phyloP scores from a whole-genome alignment of 371 early-diverging fungal genomes.

The Mortierella sp. region DNA sequence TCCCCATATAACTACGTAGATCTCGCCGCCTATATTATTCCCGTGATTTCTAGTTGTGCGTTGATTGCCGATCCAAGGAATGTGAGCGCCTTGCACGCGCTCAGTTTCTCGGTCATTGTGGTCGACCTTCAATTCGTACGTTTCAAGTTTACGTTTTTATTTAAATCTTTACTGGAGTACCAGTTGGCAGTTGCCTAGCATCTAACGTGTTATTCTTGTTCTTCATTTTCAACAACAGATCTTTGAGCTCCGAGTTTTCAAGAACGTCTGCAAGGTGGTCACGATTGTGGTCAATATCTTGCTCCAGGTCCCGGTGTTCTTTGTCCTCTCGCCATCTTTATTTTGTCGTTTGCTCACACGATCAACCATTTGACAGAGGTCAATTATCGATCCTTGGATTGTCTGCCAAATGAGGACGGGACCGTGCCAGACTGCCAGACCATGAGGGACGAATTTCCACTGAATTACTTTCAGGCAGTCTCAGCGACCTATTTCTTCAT shows the following conservation, averaged over 20 bases:
- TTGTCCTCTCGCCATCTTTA: slow-evolving; percentile 5
- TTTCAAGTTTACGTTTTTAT: slow-evolving; percentile 1
- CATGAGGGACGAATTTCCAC: background rate
- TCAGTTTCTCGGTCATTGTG: slow-evolving; percentile 1
- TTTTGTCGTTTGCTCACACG: slow-evolving; percentile 4
- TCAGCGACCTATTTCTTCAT: slow-evolving; percentile 11
- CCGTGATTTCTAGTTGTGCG: slow-evolving; percentile 1
- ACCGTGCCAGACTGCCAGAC: background rate
- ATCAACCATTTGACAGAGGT: slow-evolving; percentile 4
- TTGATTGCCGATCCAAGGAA: background rate
- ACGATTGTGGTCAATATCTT: slow-evolving; percentile 7
- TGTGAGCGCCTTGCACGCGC: background rate
- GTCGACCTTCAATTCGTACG: slow-evolving; percentile 9
- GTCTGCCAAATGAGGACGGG: background rate
- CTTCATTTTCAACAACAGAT: background rate
- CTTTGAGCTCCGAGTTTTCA: slow-evolving; percentile 12
- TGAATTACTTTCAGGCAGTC: background rate
- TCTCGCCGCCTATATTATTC: background rate
- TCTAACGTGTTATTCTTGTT: background rate
- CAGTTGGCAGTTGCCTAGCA: background rate
- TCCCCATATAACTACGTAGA: slow-evolving; percentile 6
- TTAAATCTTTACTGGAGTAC: background rate
- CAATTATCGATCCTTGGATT: background rate
- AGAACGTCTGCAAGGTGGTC: slow-evolving; percentile 1
- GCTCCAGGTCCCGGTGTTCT: background rate